phyloP scores from a whole-genome alignment of 352 stramenopile species.

The Pythium rishiriense region DNA sequence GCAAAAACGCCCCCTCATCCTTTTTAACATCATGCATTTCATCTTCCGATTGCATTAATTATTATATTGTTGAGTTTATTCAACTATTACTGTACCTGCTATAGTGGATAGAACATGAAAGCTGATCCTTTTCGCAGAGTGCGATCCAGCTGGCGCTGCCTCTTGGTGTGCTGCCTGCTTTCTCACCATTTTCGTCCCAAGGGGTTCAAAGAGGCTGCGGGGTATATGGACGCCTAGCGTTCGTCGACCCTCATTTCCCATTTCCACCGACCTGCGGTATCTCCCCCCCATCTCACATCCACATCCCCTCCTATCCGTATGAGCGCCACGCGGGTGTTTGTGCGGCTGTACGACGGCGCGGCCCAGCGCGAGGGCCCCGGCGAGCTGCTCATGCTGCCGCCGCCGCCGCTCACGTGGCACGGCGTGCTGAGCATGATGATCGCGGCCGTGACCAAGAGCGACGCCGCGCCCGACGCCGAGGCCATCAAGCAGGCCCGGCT shows the following conservation, averaged over 20 bases:
- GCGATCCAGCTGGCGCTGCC: neutral
- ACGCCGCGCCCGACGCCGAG: constrained; percentile 41
- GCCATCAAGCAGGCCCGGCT: constrained; percentile 48
- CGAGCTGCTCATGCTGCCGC: constrained; percentile 66
- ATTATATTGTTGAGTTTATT: neutral
- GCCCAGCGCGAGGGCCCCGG: constrained; percentile 55
- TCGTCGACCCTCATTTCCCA: constrained; percentile 10
- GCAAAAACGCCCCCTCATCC: neutral
- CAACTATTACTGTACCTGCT: neutral
- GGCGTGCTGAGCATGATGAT: constrained; percentile 66
- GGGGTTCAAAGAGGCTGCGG: neutral
- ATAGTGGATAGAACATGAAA: neutral
- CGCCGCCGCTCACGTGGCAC: constrained; percentile 68
- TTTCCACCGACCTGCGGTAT: constrained; percentile 13
- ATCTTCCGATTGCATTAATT: neutral
- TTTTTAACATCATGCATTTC: neutral
- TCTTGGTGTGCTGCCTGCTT: neutral
- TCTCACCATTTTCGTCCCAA: neutral
- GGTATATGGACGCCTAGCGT: neutral
- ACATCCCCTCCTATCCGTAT: neutral
- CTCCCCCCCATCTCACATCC: neutral
- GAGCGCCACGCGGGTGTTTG: constrained; percentile 60
- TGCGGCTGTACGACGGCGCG: constrained; percentile 68
- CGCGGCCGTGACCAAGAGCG: constrained; percentile 52
- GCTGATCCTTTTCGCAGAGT: neutral